phyloP scores from a whole-genome alignment of 345 rosid genomes.

The Syzygium jambos region DNA sequence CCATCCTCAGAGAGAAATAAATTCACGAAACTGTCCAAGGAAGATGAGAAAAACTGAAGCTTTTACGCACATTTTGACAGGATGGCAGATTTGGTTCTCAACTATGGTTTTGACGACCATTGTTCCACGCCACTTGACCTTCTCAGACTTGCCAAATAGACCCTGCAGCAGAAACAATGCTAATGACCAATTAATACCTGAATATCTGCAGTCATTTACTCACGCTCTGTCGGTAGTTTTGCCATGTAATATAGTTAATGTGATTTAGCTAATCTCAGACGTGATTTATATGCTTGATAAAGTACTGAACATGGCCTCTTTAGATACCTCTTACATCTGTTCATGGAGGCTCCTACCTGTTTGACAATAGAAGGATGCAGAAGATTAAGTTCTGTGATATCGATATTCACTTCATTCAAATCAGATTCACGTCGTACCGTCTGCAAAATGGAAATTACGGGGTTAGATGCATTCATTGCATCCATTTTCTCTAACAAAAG shows the following conservation, averaged over 20 bases:
- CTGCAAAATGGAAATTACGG: conserved; percentile 12
- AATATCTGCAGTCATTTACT: neutral
- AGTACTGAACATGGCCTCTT: neutral
- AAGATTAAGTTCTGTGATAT: conserved; percentile 33
- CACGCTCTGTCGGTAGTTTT: neutral
- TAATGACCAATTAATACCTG: neutral
- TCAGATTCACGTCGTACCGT: conserved; percentile 33
- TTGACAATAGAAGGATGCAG: conserved; percentile 21
- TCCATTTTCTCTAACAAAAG: neutral
- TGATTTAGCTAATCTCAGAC: neutral
- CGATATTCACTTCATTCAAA: conserved; percentile 36
- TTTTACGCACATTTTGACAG: conserved; percentile 24
- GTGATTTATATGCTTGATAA: neutral
- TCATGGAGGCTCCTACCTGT: conserved; percentile 20
- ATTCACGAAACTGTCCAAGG: neutral
- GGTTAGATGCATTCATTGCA: neutral
- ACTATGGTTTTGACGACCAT: conserved; percentile 57
- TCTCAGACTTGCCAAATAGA: conserved; percentile 38
- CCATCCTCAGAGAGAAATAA: neutral
- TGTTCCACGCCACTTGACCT: conserved; percentile 58
- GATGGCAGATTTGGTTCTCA: conserved; percentile 32
- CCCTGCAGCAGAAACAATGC: conserved; percentile 20
- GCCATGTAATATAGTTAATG: neutral
- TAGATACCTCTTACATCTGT: neutral
- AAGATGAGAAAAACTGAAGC: neutral